Base-by-base conservation (phyloP, 2,329 filamentous ascomycete genomes). In the Arthrobotrys sinensis region DNA sequence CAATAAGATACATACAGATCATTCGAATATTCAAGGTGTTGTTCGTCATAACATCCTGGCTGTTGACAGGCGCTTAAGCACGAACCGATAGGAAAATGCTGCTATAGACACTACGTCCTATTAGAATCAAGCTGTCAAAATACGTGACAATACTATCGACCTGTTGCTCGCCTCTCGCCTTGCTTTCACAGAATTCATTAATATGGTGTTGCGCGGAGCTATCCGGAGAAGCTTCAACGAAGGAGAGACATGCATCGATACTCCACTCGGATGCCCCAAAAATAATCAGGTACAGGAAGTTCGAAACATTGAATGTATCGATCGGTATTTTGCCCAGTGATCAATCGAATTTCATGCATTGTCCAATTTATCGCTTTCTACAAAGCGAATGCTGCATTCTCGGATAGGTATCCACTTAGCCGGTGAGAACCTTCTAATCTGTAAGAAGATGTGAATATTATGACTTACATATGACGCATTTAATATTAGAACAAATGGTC, bases 251-350 rank as follows among this genome's bases (percentile, higher is more conserved):
- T 50, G 45, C 53, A 70, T 16, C 46, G 53, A 52, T 57, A 45
- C 53, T 43, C 60, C 69, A 73, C 65, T 36, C 21, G 21, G 32
- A 64, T 24, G 32, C 38, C 34, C 52, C 73, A 71, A 77, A 77
- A 77, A 77, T 70, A 77, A 60, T 66, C 73, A 71, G 65, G 43
- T 64, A 70, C 65, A 66, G 48, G 24, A 73, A 50, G 34, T 70
- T 57, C 73, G 73, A 77, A 77, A 77, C 73, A 63, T 66, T 28
- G 66, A 71, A 60, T 48, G 73, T 70, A 71, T 77, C 73, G 73
- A 71, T 64, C 40, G 48, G 52, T 62, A 67, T 66, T 52, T 60
- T 55, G 36, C 40, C 50, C 48, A 28, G 55, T 46, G 60, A 16
- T 45, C 60, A 64, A 64, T 68, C 50, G 36, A 46, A 52, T 11